phyloP scores from a whole-genome alignment of 371 early-diverging fungal genomes.

The Chytridium lagenaria region DNA sequence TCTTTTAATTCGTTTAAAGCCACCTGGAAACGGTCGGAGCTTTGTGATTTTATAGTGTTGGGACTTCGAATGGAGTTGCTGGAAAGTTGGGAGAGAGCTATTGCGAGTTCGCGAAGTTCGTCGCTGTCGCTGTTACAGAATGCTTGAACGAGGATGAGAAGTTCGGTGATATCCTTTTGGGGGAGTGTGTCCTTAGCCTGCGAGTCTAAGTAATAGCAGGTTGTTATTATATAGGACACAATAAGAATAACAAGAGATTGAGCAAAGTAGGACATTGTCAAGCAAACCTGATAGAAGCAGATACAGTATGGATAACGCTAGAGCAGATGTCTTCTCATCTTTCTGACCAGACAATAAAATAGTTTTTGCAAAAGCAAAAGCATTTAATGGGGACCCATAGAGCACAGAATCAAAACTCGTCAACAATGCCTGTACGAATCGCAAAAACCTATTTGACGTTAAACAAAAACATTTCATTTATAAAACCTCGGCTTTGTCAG shows the following conservation, averaged over 20 bases:
- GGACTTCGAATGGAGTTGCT: neutral
- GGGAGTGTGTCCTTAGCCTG: too few species aligned
- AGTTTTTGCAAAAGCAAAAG: neutral
- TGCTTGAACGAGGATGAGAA: neutral
- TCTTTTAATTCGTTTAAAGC: neutral
- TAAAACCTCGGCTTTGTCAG: neutral
- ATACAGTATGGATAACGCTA: neutral
- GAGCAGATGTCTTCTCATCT: neutral
- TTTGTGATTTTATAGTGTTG: neutral
- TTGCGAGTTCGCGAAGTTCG: neutral
- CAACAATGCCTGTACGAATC: neutral
- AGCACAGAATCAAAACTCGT: neutral
- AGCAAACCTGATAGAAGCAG: neutral
- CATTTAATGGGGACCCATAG: neutral
- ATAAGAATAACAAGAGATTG: too few species aligned
- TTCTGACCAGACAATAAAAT: neutral
- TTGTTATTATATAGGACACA: too few species aligned
- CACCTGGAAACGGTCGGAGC: neutral
- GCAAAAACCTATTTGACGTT: neutral
- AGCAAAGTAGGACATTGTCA: neutral
- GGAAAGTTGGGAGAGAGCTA: neutral
- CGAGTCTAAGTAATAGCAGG: too few species aligned
- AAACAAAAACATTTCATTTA: neutral
- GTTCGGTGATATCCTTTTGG: neutral
- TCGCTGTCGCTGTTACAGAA: neutral